Percentiles rank a stretch among this genome's conserved stretches.
Evolutionary conservation across 306 rosid genomes (phyloP).

Genomic region (Heteromeles arbutifolia): DNA sequence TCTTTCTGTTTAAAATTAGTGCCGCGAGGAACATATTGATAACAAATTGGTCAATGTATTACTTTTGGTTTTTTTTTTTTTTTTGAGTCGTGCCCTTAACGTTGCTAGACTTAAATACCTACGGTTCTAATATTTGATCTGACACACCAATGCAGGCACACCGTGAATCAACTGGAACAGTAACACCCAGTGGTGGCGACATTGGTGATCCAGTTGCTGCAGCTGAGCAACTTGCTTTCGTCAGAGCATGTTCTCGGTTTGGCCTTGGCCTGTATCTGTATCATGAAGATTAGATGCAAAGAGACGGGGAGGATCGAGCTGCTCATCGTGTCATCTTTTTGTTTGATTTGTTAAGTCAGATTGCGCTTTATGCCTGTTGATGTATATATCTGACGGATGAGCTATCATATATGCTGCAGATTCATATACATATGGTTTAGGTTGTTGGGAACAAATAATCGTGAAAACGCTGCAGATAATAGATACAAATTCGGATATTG

Average conservation of each 20-base stretch:
- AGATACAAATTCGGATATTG: neutral
- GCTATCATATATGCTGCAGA: neutral
- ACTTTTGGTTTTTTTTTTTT: neutral
- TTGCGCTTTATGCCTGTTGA: neutral
- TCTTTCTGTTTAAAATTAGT: neutral
- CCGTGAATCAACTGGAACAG: conserved; percentile 90
- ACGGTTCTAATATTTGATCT: neutral
- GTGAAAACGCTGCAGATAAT: neutral
- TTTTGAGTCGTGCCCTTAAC: neutral
- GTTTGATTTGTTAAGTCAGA: conserved; percentile 5
- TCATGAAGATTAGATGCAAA: conserved; percentile 54
- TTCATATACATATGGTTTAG: neutral
- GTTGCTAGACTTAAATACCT: neutral
- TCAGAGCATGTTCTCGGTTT: conserved; percentile 95
- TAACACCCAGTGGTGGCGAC: conserved; percentile 43
- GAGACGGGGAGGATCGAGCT: neutral
- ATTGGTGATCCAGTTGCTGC: conserved; percentile 80
- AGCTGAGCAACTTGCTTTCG: conserved; percentile 93
- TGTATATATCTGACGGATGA: conserved; percentile 16
- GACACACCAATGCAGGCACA: conserved; percentile 50
- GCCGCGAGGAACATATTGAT: neutral
- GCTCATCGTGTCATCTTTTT: neutral
- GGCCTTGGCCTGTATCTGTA: conserved; percentile 95
- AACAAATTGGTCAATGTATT: neutral
- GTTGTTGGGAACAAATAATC: conserved; percentile 2